Conservation (phyloP, 2,329 filamentous ascomycete genomes). For the Aphanoascus verrucosus region DNA sequence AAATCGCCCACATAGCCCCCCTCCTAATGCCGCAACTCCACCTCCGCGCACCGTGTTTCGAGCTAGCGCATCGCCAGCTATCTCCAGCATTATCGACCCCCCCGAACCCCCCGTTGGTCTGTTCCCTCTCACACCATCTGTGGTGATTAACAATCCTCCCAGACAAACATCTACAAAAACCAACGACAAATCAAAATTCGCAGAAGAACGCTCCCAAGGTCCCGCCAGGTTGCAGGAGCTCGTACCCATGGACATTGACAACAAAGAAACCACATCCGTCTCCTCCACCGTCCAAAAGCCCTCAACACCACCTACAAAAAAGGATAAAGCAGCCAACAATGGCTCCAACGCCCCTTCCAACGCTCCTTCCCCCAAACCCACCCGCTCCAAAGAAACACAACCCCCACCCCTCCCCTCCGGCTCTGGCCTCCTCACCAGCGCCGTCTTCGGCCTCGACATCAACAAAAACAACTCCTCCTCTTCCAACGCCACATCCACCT, state of each 20-base stretch:
- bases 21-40: slow-evolving; percentile 39
- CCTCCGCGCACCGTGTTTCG: slow-evolving; percentile 48
- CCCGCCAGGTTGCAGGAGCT: slow-evolving; percentile 19
- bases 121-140: slow-evolving; percentile 20
- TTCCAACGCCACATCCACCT: slow-evolving; percentile 41
- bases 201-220: slow-evolving; percentile 13
- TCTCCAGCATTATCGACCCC: slow-evolving; percentile 78
- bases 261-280: slow-evolving; percentile 14
- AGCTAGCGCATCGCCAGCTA: slow-evolving; percentile 82
- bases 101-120: slow-evolving; percentile 33
- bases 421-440: slow-evolving; percentile 53
- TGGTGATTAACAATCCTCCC: not conserved
- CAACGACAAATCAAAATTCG: slow-evolving; percentile 19
- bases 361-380: slow-evolving; percentile 46
- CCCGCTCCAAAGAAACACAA: slow-evolving; percentile 45
- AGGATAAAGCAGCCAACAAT: slow-evolving; percentile 35
- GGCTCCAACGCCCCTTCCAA: slow-evolving; percentile 41
- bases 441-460: slow-evolving; percentile 46
- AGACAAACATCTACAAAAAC: not conserved
- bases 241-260: slow-evolving; percentile 29
- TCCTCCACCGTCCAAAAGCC: slow-evolving; percentile 18
- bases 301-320: slow-evolving; percentile 21
- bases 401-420: slow-evolving; percentile 46
- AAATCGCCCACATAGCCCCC: slow-evolving; percentile 36
- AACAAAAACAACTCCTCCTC: slow-evolving; percentile 39